Evolutionary conservation across 495 filamentous ascomycete genomes (phyloP).

Genomic region (Neurospora tetrasperma): DNA sequence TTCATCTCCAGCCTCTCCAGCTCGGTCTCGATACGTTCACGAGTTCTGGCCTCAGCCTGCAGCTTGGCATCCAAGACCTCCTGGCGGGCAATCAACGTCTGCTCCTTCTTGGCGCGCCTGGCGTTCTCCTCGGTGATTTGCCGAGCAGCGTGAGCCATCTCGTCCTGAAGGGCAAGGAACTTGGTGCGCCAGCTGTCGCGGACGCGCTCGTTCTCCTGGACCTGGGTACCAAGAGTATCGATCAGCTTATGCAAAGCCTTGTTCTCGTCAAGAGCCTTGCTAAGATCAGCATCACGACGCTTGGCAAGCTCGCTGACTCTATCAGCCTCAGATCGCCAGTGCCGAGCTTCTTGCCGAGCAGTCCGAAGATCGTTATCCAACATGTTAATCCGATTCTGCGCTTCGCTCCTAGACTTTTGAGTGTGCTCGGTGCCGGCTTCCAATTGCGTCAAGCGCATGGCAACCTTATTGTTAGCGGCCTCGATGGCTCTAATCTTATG

Average conservation of each 20-base stretch:
- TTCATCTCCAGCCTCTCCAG: conserved; percentile 64
- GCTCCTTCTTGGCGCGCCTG: conserved; percentile 60
- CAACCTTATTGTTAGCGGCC: conserved; percentile 36
- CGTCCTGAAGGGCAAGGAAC: conserved; percentile 70
- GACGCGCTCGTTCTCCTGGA: conserved; percentile 73
- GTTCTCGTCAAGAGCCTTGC: conserved; percentile 32
- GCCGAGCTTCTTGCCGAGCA: conserved; percentile 35
- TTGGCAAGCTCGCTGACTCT: conserved; percentile 30
- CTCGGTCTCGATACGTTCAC: conserved; percentile 71
- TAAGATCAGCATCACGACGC: conserved; percentile 32
- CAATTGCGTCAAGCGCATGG: conserved; percentile 51
- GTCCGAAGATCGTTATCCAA: conserved; percentile 40
- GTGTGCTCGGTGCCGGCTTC: conserved; percentile 53
- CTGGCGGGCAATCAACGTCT: conserved; percentile 60
- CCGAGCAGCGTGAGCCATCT: conserved; percentile 66
- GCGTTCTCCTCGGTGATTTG: conserved; percentile 73
- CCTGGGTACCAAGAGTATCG: conserved; percentile 57
- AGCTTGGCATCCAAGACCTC: conserved; percentile 71
- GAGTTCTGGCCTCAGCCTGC: conserved; percentile 63
- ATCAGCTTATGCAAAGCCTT: conserved; percentile 53
- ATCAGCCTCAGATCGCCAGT: conserved; percentile 41
- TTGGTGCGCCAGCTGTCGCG: conserved; percentile 70
- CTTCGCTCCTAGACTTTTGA: conserved; percentile 54
- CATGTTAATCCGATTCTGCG: conserved; percentile 41
- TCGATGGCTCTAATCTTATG: conserved; percentile 35